Evolutionary conservation across 78 protist genomes (phyloP).

Genomic region (Pigoraptor vietnamica): DNA sequence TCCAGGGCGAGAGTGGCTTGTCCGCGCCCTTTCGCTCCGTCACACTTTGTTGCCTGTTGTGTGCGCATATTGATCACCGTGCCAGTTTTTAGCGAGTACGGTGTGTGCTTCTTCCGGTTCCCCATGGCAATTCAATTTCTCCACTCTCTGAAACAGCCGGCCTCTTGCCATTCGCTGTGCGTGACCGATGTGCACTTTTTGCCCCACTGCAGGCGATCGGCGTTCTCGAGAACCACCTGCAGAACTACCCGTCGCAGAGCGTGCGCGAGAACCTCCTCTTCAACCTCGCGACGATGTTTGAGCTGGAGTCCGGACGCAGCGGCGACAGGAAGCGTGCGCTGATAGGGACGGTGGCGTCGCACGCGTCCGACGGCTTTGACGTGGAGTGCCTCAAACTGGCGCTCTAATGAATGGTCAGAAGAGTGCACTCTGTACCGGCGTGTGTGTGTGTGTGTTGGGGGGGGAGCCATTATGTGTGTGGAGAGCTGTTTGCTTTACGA

Average conservation of each 20-base stretch:
- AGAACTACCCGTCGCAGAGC: not conserved
- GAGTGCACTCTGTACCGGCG: too few species aligned
- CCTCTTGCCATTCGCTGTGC: too few species aligned
- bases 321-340: not conserved
- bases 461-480: too few species aligned
- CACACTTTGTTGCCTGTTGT: too few species aligned
- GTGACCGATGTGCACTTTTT: too few species aligned
- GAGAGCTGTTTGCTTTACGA: too few species aligned
- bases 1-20: too few species aligned
- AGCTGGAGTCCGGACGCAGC: not conserved
- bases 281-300: not conserved
- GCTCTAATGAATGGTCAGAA: too few species aligned
- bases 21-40: too few species aligned
- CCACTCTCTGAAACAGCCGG: not conserved
- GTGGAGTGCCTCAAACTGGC: not conserved
- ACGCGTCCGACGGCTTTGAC: not conserved
- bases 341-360: not conserved
- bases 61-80: too few species aligned
- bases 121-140: not conserved
- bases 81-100: not conserved
- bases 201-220: not conserved
- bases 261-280: not conserved
- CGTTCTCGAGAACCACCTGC: not conserved
- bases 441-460: too few species aligned
- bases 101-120: not conserved